Percentiles rank a stretch among this genome's conserved stretches.
These are phyloP conservation scores for Leishmania guyanensis DNA, from an alignment of 208 protist genomes.

Conservation along the genomic window DNA sequence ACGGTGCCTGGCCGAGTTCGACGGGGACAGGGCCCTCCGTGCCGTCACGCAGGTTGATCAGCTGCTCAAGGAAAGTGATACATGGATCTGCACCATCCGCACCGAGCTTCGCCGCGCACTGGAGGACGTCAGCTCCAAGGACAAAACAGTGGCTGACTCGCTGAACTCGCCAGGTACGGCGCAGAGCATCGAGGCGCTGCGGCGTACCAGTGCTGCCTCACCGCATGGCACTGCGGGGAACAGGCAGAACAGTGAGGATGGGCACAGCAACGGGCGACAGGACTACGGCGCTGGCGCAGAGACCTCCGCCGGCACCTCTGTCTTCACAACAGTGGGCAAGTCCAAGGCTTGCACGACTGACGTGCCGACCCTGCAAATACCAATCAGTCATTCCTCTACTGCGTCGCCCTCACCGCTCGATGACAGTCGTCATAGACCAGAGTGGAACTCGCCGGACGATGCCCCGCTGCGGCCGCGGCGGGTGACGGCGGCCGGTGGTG, in stretches of 20 bases:
- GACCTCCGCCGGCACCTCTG: neutral
- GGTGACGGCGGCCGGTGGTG: neutral
- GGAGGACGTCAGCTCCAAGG: constrained; percentile 17
- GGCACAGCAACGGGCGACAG: neutral
- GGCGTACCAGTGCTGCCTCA: neutral
- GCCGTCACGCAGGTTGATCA: constrained; percentile 41
- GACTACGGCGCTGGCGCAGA: neutral
- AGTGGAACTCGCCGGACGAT: constrained; percentile 27
- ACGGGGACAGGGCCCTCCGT: constrained; percentile 66
- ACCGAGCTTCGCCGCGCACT: constrained; percentile 25
- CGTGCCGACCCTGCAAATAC: constrained; percentile 26
- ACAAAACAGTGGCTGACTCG: constrained; percentile 8
- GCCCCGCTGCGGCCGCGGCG: constrained; percentile 16
- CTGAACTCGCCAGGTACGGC: constrained; percentile 11
- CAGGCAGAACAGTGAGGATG: constrained; percentile 2
- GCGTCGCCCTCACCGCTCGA: constrained; percentile 10
- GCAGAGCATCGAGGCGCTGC: constrained; percentile 14
- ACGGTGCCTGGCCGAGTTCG: constrained; percentile 75
- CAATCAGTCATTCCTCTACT: neutral
- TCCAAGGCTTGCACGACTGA: constrained; percentile 12
- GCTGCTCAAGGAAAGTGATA: constrained; percentile 56
- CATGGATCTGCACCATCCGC: constrained; percentile 52
- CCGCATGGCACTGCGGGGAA: constrained; percentile 5
- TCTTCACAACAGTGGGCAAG: neutral
- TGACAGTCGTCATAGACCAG: constrained; percentile 11